Percentiles rank a stretch among this genome's conserved stretches.
phyloP scores from a whole-genome alignment of 805 yeast species.

The Ogataea glucozyma region DNA sequence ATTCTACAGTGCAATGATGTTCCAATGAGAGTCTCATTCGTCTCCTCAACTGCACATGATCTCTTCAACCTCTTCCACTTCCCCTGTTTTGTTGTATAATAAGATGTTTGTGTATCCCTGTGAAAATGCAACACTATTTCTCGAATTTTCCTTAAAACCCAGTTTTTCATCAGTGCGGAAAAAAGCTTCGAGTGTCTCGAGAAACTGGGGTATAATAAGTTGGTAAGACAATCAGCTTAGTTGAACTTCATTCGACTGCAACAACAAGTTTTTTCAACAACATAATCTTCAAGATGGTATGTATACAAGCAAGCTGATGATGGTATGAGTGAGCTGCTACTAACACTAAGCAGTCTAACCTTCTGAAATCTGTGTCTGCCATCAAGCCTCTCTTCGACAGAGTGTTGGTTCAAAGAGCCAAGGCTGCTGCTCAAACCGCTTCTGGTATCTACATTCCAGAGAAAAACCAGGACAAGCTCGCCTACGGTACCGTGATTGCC shows the following conservation, averaged over 20 bases:
- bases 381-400: conserved; percentile 94
- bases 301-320: background rate
- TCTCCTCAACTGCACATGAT: no score
- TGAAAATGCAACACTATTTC: conserved; percentile 8
- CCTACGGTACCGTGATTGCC: conserved; percentile 88
- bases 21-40: no score
- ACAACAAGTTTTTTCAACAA: background rate
- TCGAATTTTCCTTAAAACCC: conserved; percentile 14
- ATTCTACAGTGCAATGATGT: no score
- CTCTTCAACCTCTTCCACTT: no score
- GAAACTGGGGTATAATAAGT: conserved; percentile 5
- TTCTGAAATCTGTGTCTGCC: conserved; percentile 79
- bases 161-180: no score
- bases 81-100: no score
- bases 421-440: conserved; percentile 89
- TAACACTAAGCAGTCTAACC: conserved; percentile 43
- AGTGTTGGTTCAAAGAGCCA: conserved; percentile 90
- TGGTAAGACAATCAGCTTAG: no score
- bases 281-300: background rate
- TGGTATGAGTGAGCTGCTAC: background rate
- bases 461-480: conserved; percentile 90
- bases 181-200: conserved; percentile 1
- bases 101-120: conserved; percentile 6
- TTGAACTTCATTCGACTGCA: no score
- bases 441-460: conserved; percentile 93